Conservation (phyloP, 2,329 filamentous ascomycete genomes). For the Aureobasidium sp. region DNA sequence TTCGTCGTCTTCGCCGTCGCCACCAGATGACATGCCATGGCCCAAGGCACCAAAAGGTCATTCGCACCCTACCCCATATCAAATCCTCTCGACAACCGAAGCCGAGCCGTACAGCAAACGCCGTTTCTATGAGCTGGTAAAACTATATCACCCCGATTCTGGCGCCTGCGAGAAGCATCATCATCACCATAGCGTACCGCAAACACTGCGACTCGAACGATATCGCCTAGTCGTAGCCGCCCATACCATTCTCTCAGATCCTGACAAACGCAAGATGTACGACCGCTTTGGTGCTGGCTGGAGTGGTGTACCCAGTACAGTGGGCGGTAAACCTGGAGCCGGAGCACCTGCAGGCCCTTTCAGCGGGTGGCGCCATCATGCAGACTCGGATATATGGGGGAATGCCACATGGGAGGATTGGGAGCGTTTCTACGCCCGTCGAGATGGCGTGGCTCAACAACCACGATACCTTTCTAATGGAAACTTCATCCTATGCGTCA, state of each 20-base stretch:
- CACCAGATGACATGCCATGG: conserved; percentile 26
- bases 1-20: conserved; percentile 18
- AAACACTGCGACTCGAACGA: conserved; percentile 67
- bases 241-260: conserved; percentile 80
- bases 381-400: conserved; percentile 45
- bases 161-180: conserved; percentile 35
- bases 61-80: conserved; percentile 70
- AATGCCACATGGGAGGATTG: conserved; percentile 99
- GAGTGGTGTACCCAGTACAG: conserved; percentile 42
- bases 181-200: conserved; percentile 44
- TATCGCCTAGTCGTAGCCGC: conserved; percentile 85
- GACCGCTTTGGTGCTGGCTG: conserved; percentile 78
- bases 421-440: conserved; percentile 51
- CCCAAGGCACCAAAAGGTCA: conserved; percentile 32
- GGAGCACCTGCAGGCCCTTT: conserved; percentile 27
- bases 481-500: conserved; percentile 66
- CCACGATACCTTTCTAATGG: conserved; percentile 69
- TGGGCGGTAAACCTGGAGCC: conserved; percentile 9
- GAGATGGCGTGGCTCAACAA: conserved; percentile 29
- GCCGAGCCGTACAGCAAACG: conserved; percentile 70
- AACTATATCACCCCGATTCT: conserved; percentile 89
- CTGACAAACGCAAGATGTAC: conserved; percentile 70
- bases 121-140: conserved; percentile 84
- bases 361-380: conserved; percentile 31
- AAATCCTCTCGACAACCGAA: conserved; percentile 64